These are phyloP conservation scores for Eremothecium coryli DNA, from an alignment of 1,139 yeast species.

Conservation along the genomic window DNA sequence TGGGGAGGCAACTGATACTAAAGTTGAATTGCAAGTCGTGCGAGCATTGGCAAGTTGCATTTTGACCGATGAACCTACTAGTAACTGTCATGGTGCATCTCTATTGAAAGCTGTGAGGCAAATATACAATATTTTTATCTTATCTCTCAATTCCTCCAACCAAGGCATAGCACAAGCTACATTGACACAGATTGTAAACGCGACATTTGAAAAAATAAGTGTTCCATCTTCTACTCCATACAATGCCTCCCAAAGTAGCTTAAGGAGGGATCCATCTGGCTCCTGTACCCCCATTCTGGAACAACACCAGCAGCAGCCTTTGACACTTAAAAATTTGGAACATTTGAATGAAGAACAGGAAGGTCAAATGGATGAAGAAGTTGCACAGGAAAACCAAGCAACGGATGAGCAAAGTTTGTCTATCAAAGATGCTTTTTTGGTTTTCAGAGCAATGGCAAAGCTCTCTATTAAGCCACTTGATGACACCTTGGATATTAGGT, in stretches of 20 bases:
- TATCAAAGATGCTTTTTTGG: slow-evolving; percentile 84
- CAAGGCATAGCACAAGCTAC: slow-evolving; percentile 96
- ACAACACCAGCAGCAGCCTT: slow-evolving; percentile 29
- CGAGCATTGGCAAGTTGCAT: slow-evolving; percentile 87
- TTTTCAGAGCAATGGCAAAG: slow-evolving; percentile 91
- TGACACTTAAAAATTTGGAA: slow-evolving; percentile 54
- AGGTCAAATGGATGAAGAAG: slow-evolving; percentile 32
- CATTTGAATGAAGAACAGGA: slow-evolving; percentile 49
- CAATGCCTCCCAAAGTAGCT: slow-evolving; percentile 13
- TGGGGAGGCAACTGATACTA: slow-evolving; percentile 86
- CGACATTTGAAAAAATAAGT: slow-evolving; percentile 69
- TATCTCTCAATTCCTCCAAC: slow-evolving; percentile 70
- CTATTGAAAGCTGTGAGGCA: slow-evolving; percentile 85
- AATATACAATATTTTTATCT: slow-evolving; percentile 82
- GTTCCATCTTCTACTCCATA: slow-evolving; percentile 9
- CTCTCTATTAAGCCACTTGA: slow-evolving; percentile 77
- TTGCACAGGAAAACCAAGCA: slow-evolving; percentile 23
- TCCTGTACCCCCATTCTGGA: slow-evolving; percentile 3
- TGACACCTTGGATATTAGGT: slow-evolving; percentile 72
- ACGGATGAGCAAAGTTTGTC: slow-evolving; percentile 57
- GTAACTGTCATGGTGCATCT: slow-evolving; percentile 87
- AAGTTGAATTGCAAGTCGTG: slow-evolving; percentile 82
- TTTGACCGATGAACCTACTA: slow-evolving; percentile 47
- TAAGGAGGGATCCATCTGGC: slow-evolving; percentile 5
- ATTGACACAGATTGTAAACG: slow-evolving; percentile 79